phyloP scores from a whole-genome alignment of 2,329 filamentous ascomycete species.

The Orbilia quercus region DNA sequence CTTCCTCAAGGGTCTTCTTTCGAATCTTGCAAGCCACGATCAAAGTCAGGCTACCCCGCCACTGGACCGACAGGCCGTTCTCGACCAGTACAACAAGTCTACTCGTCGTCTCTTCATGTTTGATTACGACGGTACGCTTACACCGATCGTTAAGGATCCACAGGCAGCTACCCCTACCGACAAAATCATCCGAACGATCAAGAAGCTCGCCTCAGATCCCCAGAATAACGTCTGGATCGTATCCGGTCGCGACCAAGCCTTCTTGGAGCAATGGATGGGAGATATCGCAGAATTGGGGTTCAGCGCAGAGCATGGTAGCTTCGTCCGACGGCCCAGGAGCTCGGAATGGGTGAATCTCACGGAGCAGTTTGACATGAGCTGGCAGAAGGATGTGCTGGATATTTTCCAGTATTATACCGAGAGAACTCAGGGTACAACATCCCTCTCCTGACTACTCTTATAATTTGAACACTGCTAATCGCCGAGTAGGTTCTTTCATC shows the following conservation, averaged over 20 bases:
- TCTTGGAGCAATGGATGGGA: conserved; percentile 90
- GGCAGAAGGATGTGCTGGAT: conserved; percentile 85
- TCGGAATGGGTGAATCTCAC: conserved; percentile 89
- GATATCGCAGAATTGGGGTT: conserved; percentile 90
- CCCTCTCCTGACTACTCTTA: background rate
- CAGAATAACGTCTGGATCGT: conserved; percentile 98
- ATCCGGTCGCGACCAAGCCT: conserved; percentile 90
- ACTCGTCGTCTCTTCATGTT: conserved; percentile 94
- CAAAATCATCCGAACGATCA: conserved; percentile 81
- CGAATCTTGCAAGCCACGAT: conserved; percentile 77
- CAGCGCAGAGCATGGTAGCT: conserved; percentile 95
- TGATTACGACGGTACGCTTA: conserved; percentile 97
- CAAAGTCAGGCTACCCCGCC: conserved; percentile 82
- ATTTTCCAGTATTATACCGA: conserved; percentile 91
- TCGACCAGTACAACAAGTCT: conserved; percentile 74
- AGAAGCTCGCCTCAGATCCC: conserved; percentile 80
- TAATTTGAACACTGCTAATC: conserved; percentile 13
- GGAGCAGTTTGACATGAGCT: conserved; percentile 86
- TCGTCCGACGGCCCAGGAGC: conserved; percentile 82
- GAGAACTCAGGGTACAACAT: conserved; percentile 75
- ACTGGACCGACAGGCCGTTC: conserved; percentile 78
- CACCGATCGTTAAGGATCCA: conserved; percentile 92
- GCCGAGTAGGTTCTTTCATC: conserved; percentile 78
- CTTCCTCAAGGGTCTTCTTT: conserved; percentile 81
- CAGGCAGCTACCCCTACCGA: conserved; percentile 88